Conservation (phyloP, 2,329 filamentous ascomycete genomes). For the Tolypocladium capitatum region DNA sequence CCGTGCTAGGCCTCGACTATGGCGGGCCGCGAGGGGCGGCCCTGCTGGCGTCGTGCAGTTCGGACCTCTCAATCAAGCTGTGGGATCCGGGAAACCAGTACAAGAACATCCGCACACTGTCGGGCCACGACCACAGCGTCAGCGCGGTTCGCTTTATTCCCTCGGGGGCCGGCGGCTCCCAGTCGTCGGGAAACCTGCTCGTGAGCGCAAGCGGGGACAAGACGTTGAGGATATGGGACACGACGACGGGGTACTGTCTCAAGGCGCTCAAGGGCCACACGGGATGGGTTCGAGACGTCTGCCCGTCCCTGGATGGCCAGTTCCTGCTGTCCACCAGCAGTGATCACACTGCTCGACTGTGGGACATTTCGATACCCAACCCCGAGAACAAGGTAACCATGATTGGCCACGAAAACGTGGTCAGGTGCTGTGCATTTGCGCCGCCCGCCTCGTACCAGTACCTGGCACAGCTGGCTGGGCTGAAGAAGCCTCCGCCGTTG, state of each 20-base stretch:
- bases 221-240: constrained; percentile 78
- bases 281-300: constrained; percentile 79
- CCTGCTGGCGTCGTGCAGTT: constrained; percentile 50
- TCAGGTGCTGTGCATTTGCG: constrained; percentile 79
- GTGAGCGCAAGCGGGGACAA: constrained; percentile 77
- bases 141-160: constrained; percentile 78
- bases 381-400: constrained; percentile 65
- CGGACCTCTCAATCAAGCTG: constrained; percentile 83
- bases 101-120: constrained; percentile 85
- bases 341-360: constrained; percentile 68
- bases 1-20: constrained; percentile 80
- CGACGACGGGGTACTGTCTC: constrained; percentile 79
- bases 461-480: constrained; percentile 61
- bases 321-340: constrained; percentile 71
- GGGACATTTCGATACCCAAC: constrained; percentile 56
- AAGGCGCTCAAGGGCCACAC: constrained; percentile 72
- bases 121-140: constrained; percentile 83
- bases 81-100: constrained; percentile 88
- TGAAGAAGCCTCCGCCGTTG: constrained; percentile 67
- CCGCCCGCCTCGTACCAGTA: constrained; percentile 67
- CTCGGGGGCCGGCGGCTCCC: constrained; percentile 63
- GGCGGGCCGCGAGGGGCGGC: constrained; percentile 72
- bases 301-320: constrained; percentile 68
- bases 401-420: constrained; percentile 70
- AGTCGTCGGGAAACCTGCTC: constrained; percentile 68